These are phyloP conservation scores for Saccharomycopsis crataegensis DNA, from an alignment of 1,139 yeast genomes.

Conservation along the genomic window DNA sequence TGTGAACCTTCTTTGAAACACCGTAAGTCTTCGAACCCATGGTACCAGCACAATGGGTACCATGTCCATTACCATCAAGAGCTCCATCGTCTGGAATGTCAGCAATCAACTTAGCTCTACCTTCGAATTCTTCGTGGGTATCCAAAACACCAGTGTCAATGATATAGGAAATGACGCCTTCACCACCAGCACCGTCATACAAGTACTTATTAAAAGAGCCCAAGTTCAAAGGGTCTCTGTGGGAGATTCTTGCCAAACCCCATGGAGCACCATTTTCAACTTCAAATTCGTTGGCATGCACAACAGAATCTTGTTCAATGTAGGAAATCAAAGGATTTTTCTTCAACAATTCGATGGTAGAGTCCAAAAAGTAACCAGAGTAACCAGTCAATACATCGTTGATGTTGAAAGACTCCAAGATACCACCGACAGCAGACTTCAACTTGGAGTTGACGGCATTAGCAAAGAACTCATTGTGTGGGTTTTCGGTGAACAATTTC, in stretches of 20 bases:
- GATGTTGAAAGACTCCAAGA: conserved; percentile 58
- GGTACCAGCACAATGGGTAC: conserved; percentile 82
- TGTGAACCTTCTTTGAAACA: conserved; percentile 67
- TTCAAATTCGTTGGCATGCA: conserved; percentile 54
- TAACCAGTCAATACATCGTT: conserved; percentile 53
- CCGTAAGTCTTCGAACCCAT: conserved; percentile 71
- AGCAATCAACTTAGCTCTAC: conserved; percentile 92
- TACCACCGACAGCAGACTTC: conserved; percentile 39
- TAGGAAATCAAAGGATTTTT: conserved; percentile 65
- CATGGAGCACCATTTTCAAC: conserved; percentile 86
- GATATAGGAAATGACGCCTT: conserved; percentile 83
- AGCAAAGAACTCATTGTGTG: conserved; percentile 35
- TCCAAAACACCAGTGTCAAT: conserved; percentile 90
- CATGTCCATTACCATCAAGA: conserved; percentile 87
- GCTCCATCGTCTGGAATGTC: conserved; percentile 80
- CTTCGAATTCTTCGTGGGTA: conserved; percentile 75
- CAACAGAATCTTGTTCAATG: conserved; percentile 76
- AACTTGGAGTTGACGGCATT: conserved; percentile 25
- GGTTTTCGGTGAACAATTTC: conserved; percentile 29
- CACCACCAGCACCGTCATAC: conserved; percentile 78
- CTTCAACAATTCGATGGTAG: conserved; percentile 64
- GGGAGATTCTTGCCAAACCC: conserved; percentile 95
- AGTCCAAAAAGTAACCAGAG: conserved; percentile 68
- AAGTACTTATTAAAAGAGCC: conserved; percentile 81
- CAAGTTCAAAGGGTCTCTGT: conserved; percentile 69